Evolutionary conservation across 106 monocot genomes (phyloP).

Genomic region (Posidonia australis): DNA sequence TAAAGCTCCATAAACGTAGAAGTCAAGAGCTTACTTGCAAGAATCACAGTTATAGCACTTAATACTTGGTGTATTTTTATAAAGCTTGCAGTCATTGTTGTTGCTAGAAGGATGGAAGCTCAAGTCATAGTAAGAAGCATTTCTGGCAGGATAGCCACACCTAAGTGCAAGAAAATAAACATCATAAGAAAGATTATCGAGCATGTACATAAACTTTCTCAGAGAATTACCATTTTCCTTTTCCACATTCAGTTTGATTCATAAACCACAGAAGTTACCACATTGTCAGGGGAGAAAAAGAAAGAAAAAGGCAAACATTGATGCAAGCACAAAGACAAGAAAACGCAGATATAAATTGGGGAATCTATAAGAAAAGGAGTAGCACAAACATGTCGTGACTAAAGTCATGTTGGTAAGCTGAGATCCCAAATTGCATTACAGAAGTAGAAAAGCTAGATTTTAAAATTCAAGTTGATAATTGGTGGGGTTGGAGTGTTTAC

Average conservation of each 20-base stretch:
- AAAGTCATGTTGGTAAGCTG: no score
- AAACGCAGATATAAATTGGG: background rate
- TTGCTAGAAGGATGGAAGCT: conserved; percentile 87
- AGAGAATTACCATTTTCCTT: no score
- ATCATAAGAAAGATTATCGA: background rate
- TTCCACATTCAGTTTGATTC: no score
- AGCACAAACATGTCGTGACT: no score
- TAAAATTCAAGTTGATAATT: no score
- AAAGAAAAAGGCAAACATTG: background rate
- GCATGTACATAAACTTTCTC: no score
- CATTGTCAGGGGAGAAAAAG: no score
- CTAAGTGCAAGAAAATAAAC: conserved; percentile 20
- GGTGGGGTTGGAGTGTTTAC: no score
- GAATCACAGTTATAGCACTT: conserved; percentile 94
- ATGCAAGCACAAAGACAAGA: background rate
- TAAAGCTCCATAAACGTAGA: background rate
- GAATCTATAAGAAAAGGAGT: background rate
- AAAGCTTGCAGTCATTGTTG: conserved; percentile 80
- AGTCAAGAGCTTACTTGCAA: conserved; percentile 68
- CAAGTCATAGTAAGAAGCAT: conserved; percentile 89
- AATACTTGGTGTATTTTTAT: conserved; percentile 53
- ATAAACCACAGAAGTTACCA: no score
- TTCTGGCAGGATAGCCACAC: conserved; percentile 84
- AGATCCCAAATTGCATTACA: no score
- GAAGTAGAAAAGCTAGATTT: no score